Percentiles rank a stretch among this genome's conserved stretches.
Evolutionary conservation across 257 asterid species (phyloP).

Genomic region (Scutellaria galericulata): DNA sequence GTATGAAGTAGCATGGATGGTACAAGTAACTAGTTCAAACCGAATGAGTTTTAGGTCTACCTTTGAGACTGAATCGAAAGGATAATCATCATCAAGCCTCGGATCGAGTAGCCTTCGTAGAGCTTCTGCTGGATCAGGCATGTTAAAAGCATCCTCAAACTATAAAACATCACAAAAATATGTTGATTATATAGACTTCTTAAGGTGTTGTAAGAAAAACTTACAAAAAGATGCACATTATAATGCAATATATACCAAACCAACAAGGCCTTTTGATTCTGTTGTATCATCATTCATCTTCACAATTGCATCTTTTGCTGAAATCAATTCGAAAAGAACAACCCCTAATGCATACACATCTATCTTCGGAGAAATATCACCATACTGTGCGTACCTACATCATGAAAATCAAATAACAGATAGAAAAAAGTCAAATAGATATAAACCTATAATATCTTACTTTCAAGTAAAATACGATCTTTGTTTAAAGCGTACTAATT

Average conservation of each 20-base stretch:
- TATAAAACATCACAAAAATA: slow-evolving; percentile 29
- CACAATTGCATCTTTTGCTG: slow-evolving; percentile 77
- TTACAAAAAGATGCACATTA: background rate
- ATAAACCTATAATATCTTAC: no score
- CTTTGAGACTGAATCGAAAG: slow-evolving; percentile 71
- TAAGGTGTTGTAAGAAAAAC: no score
- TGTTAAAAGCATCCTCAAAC: slow-evolving; percentile 73
- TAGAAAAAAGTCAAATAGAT: background rate
- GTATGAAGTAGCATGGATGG: no score
- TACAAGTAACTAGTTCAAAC: no score
- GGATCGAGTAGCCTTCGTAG: slow-evolving; percentile 71
- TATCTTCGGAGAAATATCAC: slow-evolving; percentile 73
- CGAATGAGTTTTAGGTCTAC: slow-evolving; percentile 41
- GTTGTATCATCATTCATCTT: slow-evolving; percentile 56
- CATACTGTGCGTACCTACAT: slow-evolving; percentile 79
- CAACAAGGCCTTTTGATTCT: slow-evolving; percentile 80
- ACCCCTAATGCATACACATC: slow-evolving; percentile 94
- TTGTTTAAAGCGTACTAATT: no score
- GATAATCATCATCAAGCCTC: slow-evolving; percentile 64
- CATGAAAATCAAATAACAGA: background rate
- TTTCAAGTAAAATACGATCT: no score
- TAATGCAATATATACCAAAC: slow-evolving; percentile 52
- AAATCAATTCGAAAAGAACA: slow-evolving; percentile 73
- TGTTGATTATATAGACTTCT: background rate
- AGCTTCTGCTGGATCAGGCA: slow-evolving; percentile 55